Conservation (phyloP, 805 yeast species). For the Saturnispora quitensis region DNA sequence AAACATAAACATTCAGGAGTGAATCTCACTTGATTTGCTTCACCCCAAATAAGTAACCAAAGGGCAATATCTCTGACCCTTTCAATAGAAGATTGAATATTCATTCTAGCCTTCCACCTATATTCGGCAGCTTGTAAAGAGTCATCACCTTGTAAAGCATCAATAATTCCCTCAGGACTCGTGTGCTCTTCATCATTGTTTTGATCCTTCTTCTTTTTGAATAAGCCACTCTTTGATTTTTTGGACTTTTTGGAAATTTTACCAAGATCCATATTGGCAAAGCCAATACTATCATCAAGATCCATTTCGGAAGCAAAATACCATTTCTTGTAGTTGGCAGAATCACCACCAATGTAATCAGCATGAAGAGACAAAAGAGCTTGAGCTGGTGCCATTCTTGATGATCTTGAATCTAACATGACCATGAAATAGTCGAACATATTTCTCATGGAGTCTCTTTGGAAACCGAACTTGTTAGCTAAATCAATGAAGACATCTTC, state of each 20-base stretch:
- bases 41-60: slow-evolving; percentile 79
- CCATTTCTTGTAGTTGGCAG: slow-evolving; percentile 82
- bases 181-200: slow-evolving; percentile 54
- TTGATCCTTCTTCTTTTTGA: slow-evolving; percentile 52
- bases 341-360: slow-evolving; percentile 82
- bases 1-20: slow-evolving; percentile 85
- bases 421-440: slow-evolving; percentile 86
- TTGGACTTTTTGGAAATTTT: slow-evolving; percentile 71
- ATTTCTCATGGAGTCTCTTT: slow-evolving; percentile 88
- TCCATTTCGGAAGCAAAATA: slow-evolving; percentile 83
- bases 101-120: slow-evolving; percentile 81
- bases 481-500: slow-evolving; percentile 81
- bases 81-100: slow-evolving; percentile 60
- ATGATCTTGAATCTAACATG: slow-evolving; percentile 70
- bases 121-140: slow-evolving; percentile 76
- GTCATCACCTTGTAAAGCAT: slow-evolving; percentile 72
- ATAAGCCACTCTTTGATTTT: slow-evolving; percentile 51
- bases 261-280: slow-evolving; percentile 71
- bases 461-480: slow-evolving; percentile 80
- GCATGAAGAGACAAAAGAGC: slow-evolving; percentile 77
- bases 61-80: slow-evolving; percentile 72
- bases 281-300: slow-evolving; percentile 76
- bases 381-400: slow-evolving; percentile 86
- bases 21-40: slow-evolving; percentile 90
- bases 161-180: slow-evolving; percentile 48